Conservation (phyloP, 305 asterid species). For the Solanum aculeatissimum region DNA sequence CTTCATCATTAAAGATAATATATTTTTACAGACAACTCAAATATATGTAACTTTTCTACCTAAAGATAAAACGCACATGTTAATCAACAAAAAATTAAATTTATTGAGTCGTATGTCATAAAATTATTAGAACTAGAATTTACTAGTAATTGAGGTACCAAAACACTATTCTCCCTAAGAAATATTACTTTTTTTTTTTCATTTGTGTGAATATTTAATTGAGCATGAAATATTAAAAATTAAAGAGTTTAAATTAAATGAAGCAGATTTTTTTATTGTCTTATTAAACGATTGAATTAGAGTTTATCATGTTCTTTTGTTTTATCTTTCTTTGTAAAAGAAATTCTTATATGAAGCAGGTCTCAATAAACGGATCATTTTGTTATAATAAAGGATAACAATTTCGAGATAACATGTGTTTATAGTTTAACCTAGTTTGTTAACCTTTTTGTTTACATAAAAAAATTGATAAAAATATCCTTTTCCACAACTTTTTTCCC, state of each 20-base stretch:
- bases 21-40: neutral
- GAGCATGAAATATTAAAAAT: neutral
- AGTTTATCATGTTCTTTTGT: neutral
- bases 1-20: neutral
- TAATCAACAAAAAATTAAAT: neutral
- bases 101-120: neutral
- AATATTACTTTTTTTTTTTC: neutral
- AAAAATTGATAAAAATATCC: neutral
- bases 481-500: neutral
- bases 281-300: neutral
- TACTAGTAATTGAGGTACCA: neutral
- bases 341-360: neutral
- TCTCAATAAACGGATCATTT: neutral
- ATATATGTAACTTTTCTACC: neutral
- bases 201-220: neutral
- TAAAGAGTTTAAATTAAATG: neutral
- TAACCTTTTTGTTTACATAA: neutral
- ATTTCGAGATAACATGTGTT: neutral
- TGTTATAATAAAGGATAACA: neutral
- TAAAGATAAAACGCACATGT: neutral
- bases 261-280: neutral
- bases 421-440: neutral
- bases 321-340: neutral
- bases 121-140: neutral
- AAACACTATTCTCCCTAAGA: neutral